phyloP scores from a whole-genome alignment of 495 filamentous ascomycete genomes.

The Zalerion maritima region DNA sequence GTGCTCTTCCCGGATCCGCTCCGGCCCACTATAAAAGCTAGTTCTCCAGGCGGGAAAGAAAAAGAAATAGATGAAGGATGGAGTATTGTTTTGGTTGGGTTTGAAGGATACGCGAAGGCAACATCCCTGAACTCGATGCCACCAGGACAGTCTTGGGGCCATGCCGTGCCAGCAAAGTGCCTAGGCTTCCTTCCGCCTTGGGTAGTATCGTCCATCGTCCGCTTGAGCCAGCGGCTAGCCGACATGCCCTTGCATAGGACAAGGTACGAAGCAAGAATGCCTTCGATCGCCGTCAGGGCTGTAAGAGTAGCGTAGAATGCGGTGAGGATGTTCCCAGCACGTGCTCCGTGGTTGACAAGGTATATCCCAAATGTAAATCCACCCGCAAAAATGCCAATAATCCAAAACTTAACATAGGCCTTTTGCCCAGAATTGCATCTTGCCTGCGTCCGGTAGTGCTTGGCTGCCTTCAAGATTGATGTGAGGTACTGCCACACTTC shows the following conservation, averaged over 20 bases:
- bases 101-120: constrained; percentile 72
- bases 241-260: constrained; percentile 66
- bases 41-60: constrained; percentile 54
- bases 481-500: constrained; percentile 51
- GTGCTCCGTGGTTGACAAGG: constrained; percentile 38
- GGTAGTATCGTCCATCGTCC: constrained; percentile 8
- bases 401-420: constrained; percentile 56
- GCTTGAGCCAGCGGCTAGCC: constrained; percentile 46
- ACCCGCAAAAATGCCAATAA: constrained; percentile 69
- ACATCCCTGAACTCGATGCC: constrained; percentile 61
- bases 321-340: constrained; percentile 58
- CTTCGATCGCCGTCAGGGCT: constrained; percentile 58
- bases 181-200: constrained; percentile 13
- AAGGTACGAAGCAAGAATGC: constrained; percentile 59
- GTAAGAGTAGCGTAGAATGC: constrained; percentile 73
- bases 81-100: constrained; percentile 47
- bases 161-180: constrained; percentile 11
- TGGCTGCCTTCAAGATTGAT: constrained; percentile 43
- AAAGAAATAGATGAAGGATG: constrained; percentile 37
- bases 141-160: constrained; percentile 37
- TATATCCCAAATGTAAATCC: constrained; percentile 82
- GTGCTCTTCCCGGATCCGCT: constrained; percentile 95
- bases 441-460: constrained; percentile 53
- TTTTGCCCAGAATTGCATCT: constrained; percentile 53
- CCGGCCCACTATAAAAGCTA: constrained; percentile 70